Base-by-base conservation (phyloP, 192 early-diverging fungal genomes). In the Podila epigama region DNA sequence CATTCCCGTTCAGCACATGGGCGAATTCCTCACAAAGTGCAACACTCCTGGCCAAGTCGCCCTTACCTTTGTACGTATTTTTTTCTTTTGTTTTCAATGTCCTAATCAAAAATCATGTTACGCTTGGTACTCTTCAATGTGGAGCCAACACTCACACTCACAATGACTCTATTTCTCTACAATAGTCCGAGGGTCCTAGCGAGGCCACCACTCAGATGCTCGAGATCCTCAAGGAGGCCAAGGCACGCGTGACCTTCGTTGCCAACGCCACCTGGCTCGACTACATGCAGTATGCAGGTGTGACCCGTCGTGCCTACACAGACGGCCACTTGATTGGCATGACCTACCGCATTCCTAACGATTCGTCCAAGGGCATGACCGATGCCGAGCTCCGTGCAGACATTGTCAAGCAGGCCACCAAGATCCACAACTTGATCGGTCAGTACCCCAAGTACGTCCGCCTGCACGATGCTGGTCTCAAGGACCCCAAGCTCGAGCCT, bases 321-420 rank as follows among this genome's bases (percentile, higher is more conserved):
- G 81, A 85, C 31, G 84, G 84, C n/a, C 84, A 85, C 51, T 70
- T 83, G 39, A 85, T 85, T 64, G 84, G 84, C 16, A 85, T 85
- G 84, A 85, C 81, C 44, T 85, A 85, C 58, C 84, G 84, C 39
- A 51, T 82, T 18, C 84, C 84, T n/a, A 69, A 79, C 31, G 84
- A 85, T 28, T 70, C 75, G 4, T 79, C 84, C 22, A 61, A 75
- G 34, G 37, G 52, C 36, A 72, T 83, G 70, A 73, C 75, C 7
- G 80, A 85, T 28, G 56, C 61, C n/a, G 66, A 85, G 51, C 71
- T 85, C 48, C 55, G 58, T 16, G 63, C 75, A 9, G 84, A 85
- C 42, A 69, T 85, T 39, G 79, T 58, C 61, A 83, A 83, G 59
- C 73, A 73, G 34, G 68, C 81, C n/a, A 73, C 60, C 53, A 80